Evolutionary conservation across 352 stramenopile genomes (phyloP), one percentile per base, ranked within the genome.

Genomic region (Phytophthora crassamura): DNA sequence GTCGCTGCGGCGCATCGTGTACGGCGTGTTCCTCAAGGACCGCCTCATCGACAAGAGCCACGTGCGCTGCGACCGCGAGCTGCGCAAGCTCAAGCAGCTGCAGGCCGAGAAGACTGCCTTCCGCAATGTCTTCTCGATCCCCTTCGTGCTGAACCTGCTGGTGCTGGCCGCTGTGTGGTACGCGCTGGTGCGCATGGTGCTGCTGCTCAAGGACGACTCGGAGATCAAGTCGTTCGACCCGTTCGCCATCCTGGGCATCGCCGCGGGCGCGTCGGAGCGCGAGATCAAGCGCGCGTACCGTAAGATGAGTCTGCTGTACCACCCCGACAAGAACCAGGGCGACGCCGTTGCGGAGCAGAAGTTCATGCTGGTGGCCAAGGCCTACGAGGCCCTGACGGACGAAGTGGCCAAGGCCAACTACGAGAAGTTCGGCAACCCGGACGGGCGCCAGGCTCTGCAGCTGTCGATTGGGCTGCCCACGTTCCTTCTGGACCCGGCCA

Each of bases 181-280:
- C 69, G 81, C 79, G 12, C 78, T 99, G 48, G 75, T 97, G 56
- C 97, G 90, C 70, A 89, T 99, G 46, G 70, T 92, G 35, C 55
- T 95, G 16, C 84, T 96, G 55, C 91, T 99, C 42, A 90, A 96
- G 63, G 84, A 95, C 58, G 93, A 99, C 79, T 97, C 95, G 65
- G 93, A 99, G 84, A 98, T 99, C 74, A 98, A 98, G 79, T 97
- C 91, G 36, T 99, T 99, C 75, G 97, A 99, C 80, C 97, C 98
- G 36, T 99, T 98, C 74, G 79, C 78, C 32, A 99, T 99, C 73
- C 82, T 99, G 11, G 94, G 94, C 49, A 97, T 99, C 55, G 91
- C 97, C 8, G 51, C 84, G 0, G 92, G 87, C 18, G 87, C 90
- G n/a, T 91, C 95, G 20, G 86, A 95, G 57, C 94, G 95, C 52